Base-by-base conservation (phyloP, 768 basidiomycete species). In the Auricularia auricula-judae region DNA sequence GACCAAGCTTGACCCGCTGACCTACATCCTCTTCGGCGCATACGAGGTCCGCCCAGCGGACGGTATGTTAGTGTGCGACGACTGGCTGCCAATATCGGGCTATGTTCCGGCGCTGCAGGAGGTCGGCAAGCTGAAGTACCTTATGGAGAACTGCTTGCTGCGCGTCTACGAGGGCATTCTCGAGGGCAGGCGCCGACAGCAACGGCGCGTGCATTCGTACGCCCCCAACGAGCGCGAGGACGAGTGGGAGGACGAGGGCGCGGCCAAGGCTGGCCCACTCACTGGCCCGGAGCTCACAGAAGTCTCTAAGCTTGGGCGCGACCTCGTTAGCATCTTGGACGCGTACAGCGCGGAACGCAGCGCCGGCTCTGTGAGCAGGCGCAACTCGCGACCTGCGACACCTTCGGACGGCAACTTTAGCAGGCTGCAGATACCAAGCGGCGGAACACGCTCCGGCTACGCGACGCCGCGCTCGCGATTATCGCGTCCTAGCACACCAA, bases 11-110 rank as follows among this genome's bases (percentile, higher is more conserved):
- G 93, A 96, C 71, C 89, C 90, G 8, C 79, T 98, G 80, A 87
- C 87, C 3, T 96, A 94, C 72, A 81, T 96, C 73, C 80, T 98
- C 11, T 96, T 98, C 69, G 95, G 94, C 4, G 93, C 93, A 0
- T 85, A 91, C 73, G 82, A 86, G 61, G 81, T 94, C 36, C 76
- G 83, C 66, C 84, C 89, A 51, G 83, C 83, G 0, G 82, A 85
- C 44, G 81, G 82, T 18, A 91, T 93, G 4, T 73, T 98, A 61
- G 86, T 88, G 70, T 94, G 92, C 70, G 95, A 98, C 70, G 85
- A 84, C 54, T 98, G 95, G 94, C 76, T 98, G 11, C 91, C 93
- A 23, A 81, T 95, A 58, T 80, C 87, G 43, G 90, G 90, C 47
- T 83, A 87, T 67, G 68, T 87, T 61, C 81, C 87, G 69, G 83